Conservation (phyloP, 1,284 basidiomycete genomes). For the Leccinum fuscescens region DNA sequence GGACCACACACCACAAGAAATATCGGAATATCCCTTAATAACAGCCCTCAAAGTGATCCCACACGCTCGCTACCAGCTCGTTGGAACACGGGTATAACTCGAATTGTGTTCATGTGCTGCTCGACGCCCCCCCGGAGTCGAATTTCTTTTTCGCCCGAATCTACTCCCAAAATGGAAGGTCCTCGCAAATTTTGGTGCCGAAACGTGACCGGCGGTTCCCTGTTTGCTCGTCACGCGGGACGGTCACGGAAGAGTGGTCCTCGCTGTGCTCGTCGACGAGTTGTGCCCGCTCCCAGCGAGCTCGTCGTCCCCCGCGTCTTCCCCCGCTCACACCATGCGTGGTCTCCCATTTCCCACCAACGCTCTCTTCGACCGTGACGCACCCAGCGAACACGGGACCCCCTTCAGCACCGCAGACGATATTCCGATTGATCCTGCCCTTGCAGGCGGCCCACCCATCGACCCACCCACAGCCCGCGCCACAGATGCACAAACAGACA, state of each 20-base stretch:
- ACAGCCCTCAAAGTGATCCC: not conserved
- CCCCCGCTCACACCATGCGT: slow-evolving; percentile 42
- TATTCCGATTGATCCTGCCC: slow-evolving; percentile 73
- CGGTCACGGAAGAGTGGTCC: slow-evolving; percentile 30
- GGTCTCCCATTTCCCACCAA: slow-evolving; percentile 57
- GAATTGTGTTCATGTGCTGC: not conserved
- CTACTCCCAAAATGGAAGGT: slow-evolving; percentile 15
- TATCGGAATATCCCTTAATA: not conserved
- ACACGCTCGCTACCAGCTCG: not conserved
- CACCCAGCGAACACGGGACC: slow-evolving; percentile 54
- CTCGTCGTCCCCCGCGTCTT: slow-evolving; percentile 14
- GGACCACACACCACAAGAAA: slow-evolving; percentile 1
- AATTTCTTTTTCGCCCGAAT: slow-evolving; percentile 10
- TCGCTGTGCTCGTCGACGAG: slow-evolving; percentile 35
- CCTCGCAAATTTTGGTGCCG: slow-evolving; percentile 21
- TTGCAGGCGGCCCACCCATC: slow-evolving; percentile 44
- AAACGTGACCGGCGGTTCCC: slow-evolving; percentile 32
- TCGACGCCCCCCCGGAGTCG: not conserved
- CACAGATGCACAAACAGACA: slow-evolving; percentile 7
- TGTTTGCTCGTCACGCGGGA: slow-evolving; percentile 32
- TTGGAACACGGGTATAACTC: not conserved
- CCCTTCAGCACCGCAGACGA: slow-evolving; percentile 54
- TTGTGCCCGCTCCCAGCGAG: slow-evolving; percentile 13
- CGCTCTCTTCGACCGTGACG: slow-evolving; percentile 47
- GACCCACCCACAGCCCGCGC: slow-evolving; percentile 50